Base-by-base conservation (phyloP, 768 basidiomycete genomes). In the Trametes meyenii region DNA sequence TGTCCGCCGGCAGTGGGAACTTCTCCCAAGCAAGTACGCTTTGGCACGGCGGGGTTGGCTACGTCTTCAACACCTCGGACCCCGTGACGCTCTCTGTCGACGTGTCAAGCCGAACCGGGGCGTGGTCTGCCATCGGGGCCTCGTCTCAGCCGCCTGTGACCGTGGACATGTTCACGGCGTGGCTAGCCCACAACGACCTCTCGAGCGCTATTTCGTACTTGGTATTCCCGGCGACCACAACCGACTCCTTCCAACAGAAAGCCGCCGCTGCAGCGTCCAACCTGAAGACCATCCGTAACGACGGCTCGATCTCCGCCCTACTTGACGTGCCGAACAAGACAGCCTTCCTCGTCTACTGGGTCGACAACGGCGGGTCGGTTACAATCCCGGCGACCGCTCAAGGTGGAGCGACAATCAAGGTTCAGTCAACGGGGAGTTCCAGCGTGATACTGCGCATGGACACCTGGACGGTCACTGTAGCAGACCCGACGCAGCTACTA, bases 21-120 rank as follows among this genome's bases (percentile, higher is more conserved):
- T 70, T 71, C 66, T 68, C 72, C 35, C 21, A 56, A n/a, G 66
- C 71, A 3, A 67, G 72, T 19, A 76, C 83, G 1, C 70, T 89
- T 5, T 88, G 84, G 83, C 87, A 90, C 64, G 84, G 77, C 36
- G 74, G 77, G 40, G 80, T 86, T 21, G 88, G 87, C 1, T 90
- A 88, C 65, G 63, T 72, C 12, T 79, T 88, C 64, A 70, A 75
- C 23, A 67, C 69, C 26, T 69, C 71, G 42, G 67, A 75, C 39
- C 61, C 66, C 13, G 61, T 67, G 33, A 71, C 72, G 13, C 66
- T 77, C 5, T 74, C 78, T 7, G 63, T 79, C 17, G 71, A 81
- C 54, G 71, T 79, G 3, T 81, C 80, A 1, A 64, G 75, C 40
- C 78, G 79, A 58, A 81, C 77, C 0, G 87, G 87, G 0, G 75